These are phyloP conservation scores for Cercophora samala DNA, from an alignment of 495 filamentous ascomycete species.

Conservation along the genomic window DNA sequence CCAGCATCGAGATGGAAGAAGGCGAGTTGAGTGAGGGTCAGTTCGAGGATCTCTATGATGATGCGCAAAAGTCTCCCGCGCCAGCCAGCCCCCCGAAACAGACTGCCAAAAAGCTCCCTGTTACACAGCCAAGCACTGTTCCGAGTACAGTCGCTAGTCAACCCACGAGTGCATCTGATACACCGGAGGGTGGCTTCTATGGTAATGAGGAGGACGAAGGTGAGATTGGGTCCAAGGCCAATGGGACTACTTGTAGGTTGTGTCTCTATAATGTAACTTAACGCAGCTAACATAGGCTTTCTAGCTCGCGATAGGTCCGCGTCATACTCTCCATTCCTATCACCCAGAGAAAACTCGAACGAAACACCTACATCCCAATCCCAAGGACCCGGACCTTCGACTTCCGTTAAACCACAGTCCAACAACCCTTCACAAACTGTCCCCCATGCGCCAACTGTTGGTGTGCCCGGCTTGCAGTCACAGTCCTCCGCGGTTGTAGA, in stretches of 20 bases:
- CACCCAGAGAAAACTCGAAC: constrained; percentile 28
- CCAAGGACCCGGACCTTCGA: constrained; percentile 10
- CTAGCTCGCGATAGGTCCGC: constrained; percentile 43
- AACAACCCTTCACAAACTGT: background rate
- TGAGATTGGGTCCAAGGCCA: constrained; percentile 6
- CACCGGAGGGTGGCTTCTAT: constrained; percentile 32
- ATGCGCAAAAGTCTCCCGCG: constrained; percentile 28
- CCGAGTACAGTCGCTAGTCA: constrained; percentile 14
- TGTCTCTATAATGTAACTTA: background rate
- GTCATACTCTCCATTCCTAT: constrained; percentile 53
- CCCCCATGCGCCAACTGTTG: background rate
- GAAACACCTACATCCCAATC: background rate
- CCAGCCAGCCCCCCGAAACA: background rate
- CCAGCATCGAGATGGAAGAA: constrained; percentile 55
- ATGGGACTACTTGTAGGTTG: constrained; percentile 4
- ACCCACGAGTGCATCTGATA: constrained; percentile 26
- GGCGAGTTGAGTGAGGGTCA: constrained; percentile 71
- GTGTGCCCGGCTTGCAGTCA: constrained; percentile 11
- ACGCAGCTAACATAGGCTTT: constrained; percentile 18
- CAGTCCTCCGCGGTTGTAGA: background rate
- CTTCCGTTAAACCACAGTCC: background rate
- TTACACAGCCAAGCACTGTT: constrained; percentile 7
- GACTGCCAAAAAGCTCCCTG: background rate
- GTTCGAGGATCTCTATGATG: constrained; percentile 46
- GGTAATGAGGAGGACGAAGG: constrained; percentile 32